These are phyloP conservation scores for Yamadazyma phyllophila DNA, from an alignment of 805 yeast species.

Conservation along the genomic window DNA sequence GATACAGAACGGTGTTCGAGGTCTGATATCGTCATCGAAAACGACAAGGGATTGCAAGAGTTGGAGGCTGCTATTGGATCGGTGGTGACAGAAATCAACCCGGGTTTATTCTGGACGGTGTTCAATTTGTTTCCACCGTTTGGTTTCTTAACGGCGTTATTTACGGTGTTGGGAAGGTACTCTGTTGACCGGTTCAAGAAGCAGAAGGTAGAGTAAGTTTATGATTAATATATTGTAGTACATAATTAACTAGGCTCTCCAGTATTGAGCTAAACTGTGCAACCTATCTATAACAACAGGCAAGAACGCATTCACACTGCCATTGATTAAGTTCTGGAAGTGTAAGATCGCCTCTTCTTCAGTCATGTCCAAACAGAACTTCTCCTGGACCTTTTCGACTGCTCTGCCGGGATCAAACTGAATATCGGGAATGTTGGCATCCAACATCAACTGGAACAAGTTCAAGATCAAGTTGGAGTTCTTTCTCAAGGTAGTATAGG, in stretches of 20 bases:
- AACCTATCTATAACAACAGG: conserved; percentile 95
- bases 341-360: conserved; percentile 96
- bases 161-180: conserved; percentile 19
- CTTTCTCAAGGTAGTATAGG: conserved; percentile 85
- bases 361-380: conserved; percentile 87
- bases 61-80: conserved; percentile 22
- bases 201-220: not conserved
- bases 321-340: conserved; percentile 91
- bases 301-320: conserved; percentile 86
- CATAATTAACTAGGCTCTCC: conserved; percentile 65
- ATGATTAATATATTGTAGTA: not conserved
- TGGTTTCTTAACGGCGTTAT: conserved; percentile 22
- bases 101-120: conserved; percentile 19
- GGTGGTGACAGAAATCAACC: conserved; percentile 25
- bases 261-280: conserved; percentile 95
- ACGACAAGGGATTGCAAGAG: conserved; percentile 37
- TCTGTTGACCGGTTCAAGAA: conserved; percentile 20
- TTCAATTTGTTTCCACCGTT: conserved; percentile 28
- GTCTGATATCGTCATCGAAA: conserved; percentile 70
- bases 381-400: conserved; percentile 87
- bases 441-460: conserved; percentile 89
- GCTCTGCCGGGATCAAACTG: conserved; percentile 82
- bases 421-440: conserved; percentile 89
- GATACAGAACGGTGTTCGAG: conserved; percentile 51
- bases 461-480: conserved; percentile 88